Conservation (phyloP, 2,329 filamentous ascomycete species). For the Ophiostoma angusticollis region DNA sequence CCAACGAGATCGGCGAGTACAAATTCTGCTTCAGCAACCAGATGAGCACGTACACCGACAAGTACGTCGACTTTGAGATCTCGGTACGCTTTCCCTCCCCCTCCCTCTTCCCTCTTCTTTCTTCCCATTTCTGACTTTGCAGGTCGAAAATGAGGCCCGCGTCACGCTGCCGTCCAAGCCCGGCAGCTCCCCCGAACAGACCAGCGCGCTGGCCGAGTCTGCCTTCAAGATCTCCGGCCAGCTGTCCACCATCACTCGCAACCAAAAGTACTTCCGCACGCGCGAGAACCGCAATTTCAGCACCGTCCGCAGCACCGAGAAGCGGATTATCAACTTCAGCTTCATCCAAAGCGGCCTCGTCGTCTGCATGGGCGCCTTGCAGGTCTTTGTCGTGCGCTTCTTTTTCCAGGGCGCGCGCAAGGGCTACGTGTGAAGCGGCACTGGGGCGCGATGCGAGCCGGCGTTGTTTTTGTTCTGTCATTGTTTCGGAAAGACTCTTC, state of each 20-base stretch:
- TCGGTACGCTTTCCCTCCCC: slow-evolving; percentile 44
- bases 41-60: slow-evolving; percentile 96
- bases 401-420: slow-evolving; percentile 83
- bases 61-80: slow-evolving; percentile 96
- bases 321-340: slow-evolving; percentile 93
- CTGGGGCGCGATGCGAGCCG: too few relatives aligned
- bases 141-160: slow-evolving; percentile 86
- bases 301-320: slow-evolving; percentile 91
- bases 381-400: slow-evolving; percentile 95
- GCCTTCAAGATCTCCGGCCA: slow-evolving; percentile 91
- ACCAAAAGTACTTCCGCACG: slow-evolving; percentile 99
- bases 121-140: slow-evolving; percentile 9
- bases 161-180: slow-evolving; percentile 77
- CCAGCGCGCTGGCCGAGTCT: slow-evolving; percentile 77
- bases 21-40: slow-evolving; percentile 97
- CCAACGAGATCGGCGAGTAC: slow-evolving; percentile 77
- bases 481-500: too few relatives aligned
- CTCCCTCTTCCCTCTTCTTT: slow-evolving; percentile 4
- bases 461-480: neutral
- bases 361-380: slow-evolving; percentile 85
- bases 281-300: slow-evolving; percentile 98
- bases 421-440: slow-evolving; percentile 57
- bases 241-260: slow-evolving; percentile 84
- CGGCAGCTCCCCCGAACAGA: slow-evolving; percentile 80
- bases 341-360: slow-evolving; percentile 86